Evolutionary conservation across 495 filamentous ascomycete species (phyloP).

Genomic region (Trichoderma gamsii): DNA sequence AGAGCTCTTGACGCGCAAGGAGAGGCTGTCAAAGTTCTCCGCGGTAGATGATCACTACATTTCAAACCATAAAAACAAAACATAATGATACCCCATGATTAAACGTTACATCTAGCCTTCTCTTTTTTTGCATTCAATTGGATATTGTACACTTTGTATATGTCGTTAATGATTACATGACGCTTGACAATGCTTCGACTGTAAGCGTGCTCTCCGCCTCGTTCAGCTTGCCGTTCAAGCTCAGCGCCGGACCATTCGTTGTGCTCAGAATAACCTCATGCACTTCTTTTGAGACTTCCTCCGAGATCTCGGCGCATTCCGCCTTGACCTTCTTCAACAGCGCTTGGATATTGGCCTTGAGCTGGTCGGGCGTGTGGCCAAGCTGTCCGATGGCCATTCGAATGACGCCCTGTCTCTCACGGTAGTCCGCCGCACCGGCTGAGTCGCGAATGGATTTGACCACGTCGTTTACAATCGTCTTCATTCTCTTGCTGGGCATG

Average conservation of each 20-base stretch:
- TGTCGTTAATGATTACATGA: constrained; percentile 34
- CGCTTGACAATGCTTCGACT: constrained; percentile 47
- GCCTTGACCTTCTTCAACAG: constrained; percentile 72
- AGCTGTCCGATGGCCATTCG: constrained; percentile 86
- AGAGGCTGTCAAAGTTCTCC: constrained; percentile 69
- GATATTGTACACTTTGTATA: constrained; percentile 30
- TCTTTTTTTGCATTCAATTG: constrained; percentile 27
- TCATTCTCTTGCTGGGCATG: constrained; percentile 84
- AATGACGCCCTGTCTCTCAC: constrained; percentile 78
- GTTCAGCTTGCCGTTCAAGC: constrained; percentile 70
- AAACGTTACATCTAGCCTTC: constrained; percentile 47
- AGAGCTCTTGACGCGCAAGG: constrained; percentile 65
- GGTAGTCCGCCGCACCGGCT: constrained; percentile 77
- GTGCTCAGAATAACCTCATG: constrained; percentile 94
- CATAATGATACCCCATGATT: constrained; percentile 17
- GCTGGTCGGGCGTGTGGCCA: constrained; percentile 78
- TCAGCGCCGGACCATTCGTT: constrained; percentile 79
- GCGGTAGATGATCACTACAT: constrained; percentile 30
- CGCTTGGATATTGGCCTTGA: constrained; percentile 76
- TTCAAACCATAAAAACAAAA: constrained; percentile 15
- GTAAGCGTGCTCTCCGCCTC: constrained; percentile 49
- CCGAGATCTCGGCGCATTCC: constrained; percentile 62
- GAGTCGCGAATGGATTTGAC: constrained; percentile 63
- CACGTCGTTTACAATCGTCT: constrained; percentile 80
- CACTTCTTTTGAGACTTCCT: constrained; percentile 70